Base-by-base conservation (phyloP, 345 rosid genomes). In the Lumnitzera racemosa region DNA sequence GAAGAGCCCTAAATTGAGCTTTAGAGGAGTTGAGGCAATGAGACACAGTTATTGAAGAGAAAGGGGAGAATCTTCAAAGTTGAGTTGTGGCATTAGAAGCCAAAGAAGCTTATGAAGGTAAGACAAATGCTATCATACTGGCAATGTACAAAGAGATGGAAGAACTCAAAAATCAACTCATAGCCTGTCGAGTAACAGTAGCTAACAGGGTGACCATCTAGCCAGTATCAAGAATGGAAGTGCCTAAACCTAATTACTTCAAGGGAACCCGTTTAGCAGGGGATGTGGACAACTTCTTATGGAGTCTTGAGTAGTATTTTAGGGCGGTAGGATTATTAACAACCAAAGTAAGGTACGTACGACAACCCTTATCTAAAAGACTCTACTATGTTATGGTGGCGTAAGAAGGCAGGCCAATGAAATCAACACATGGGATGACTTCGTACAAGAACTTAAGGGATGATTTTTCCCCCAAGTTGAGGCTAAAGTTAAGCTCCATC, bases 211-310 rank as follows among this genome's bases (percentile, higher is more conserved):
- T 29, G 36, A 29, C 36, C 36, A 29, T 29, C 7, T 2, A 29
- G 1, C 36, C 36, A 3, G 1, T 29, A 6, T 6, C 0, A 3
- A 29, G 7, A 6, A 6, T 29, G 7, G 36, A 29, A 3, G 36
- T 29, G 7, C 46, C 49, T 2, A 64, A 12, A 46, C 49, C 61
- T 20, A 24, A 12, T 15, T 12, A 55, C 36, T 56, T 55, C 36
- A 56, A 27, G 41, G 61, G 61, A 16, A 11, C 11, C 7, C 4
- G 11, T 36, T 27, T 15, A 10, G 50, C 48, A 17, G 15, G 17
- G 24, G 62, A 64, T 0, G 47, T 50, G 49, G 61, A 23, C 24
- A 56, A 64, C 41, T 64, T 57, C 14, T 24, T 64, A 2, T 57
- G 41, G 50, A 13, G 53, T 6, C 11, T 49, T 1, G 57, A 65